Evolutionary conservation across 2,329 filamentous ascomycete genomes (phyloP).

Genomic region (Xenosphaeropsis pyriputrescens): DNA sequence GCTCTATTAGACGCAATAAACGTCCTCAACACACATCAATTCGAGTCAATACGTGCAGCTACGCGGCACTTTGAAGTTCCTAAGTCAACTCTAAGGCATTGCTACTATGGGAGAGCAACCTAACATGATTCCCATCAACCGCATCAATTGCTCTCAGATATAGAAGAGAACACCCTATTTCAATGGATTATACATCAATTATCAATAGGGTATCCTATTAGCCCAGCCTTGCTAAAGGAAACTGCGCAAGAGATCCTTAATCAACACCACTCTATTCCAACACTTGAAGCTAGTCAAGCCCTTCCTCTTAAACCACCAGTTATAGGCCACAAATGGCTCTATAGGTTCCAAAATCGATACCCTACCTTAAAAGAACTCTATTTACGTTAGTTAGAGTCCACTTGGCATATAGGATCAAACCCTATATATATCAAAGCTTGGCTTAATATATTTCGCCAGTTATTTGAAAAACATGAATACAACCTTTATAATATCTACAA

Average conservation of each 20-base stretch:
- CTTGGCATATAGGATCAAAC: not conserved
- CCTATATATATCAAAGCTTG: not conserved
- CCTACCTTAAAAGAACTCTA: not conserved
- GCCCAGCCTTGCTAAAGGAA: not conserved
- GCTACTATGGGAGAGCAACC: no score
- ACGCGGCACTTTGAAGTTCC: no score
- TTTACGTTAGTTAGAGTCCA: not conserved
- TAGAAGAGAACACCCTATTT: not conserved
- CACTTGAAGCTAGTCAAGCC: no score
- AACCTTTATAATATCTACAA: conserved; percentile 1
- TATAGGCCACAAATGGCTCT: not conserved
- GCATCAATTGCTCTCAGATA: not conserved
- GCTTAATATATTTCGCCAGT: not conserved
- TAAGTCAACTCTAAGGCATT: no score
- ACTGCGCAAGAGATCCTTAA: not conserved
- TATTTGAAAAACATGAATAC: not conserved
- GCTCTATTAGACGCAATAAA: no score
- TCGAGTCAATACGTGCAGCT: no score
- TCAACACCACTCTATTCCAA: no score
- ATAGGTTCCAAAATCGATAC: not conserved
- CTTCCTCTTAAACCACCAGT: not conserved
- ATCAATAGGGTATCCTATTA: not conserved
- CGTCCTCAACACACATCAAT: no score
- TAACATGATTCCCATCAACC: not conserved
- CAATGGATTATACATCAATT: not conserved